Percentiles rank a stretch among this genome's conserved stretches.
phyloP scores from a whole-genome alignment of 2,329 filamentous ascomycete genomes.

The Scytalidium lignicola region DNA sequence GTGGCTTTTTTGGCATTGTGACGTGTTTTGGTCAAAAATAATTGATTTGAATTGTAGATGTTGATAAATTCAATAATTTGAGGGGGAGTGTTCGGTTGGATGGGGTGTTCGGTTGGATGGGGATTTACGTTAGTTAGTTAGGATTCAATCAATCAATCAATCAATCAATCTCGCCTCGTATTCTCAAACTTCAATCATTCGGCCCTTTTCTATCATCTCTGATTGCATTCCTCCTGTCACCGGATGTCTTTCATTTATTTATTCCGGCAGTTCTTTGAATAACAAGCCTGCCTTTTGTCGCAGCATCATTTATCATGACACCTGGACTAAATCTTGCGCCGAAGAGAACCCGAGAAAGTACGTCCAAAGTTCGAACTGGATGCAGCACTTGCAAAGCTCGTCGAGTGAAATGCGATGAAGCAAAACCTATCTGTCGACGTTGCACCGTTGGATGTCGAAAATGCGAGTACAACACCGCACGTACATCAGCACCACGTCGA shows the following conservation, averaged over 20 bases:
- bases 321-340: constrained; percentile 4
- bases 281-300: constrained; percentile 5
- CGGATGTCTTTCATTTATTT: constrained; percentile 1
- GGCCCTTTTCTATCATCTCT: neutral
- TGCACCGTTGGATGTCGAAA: constrained; percentile 9
- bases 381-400: constrained; percentile 16
- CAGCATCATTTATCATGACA: constrained; percentile 3
- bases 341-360: constrained; percentile 6
- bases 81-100: no score
- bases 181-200: neutral
- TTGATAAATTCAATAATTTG: no score
- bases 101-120: no score
- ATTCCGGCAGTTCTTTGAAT: constrained; percentile 4
- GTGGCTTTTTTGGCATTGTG: no score
- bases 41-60: no score
- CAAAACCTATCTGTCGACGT: constrained; percentile 13
- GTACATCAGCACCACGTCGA: neutral
- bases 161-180: neutral
- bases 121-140: no score
- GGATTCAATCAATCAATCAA: no score
- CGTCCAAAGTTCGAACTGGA: constrained; percentile 14
- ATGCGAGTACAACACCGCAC: constrained; percentile 9
- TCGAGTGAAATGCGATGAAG: constrained; percentile 19
- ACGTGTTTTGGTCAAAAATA: no score
- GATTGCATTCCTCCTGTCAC: no score